Conservation (phyloP, 129 eudicot genomes). For the Artemisia annua region DNA sequence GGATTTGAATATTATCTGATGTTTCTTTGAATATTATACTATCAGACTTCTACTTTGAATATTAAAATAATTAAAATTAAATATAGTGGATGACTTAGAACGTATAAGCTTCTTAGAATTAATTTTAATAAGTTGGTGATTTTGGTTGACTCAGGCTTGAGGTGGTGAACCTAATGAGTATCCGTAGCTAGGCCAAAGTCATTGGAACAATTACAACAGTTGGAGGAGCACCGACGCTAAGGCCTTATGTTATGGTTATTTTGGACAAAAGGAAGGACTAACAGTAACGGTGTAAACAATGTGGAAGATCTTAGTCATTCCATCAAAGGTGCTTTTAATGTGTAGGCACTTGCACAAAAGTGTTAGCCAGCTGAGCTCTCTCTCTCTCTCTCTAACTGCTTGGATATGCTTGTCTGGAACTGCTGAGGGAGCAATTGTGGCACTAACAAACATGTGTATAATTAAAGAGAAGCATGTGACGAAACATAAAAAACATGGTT, state of each 20-base stretch:
- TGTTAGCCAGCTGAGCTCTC: not conserved
- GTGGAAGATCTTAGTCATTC: conserved; percentile 57
- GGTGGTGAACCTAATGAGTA: conserved; percentile 17
- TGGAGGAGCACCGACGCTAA: conserved; percentile 88
- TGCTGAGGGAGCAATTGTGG: too few species aligned
- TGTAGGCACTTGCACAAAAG: conserved; percentile 73
- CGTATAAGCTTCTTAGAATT: not conserved
- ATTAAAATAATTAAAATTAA: too few species aligned
- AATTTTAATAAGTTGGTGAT: conserved; percentile 6
- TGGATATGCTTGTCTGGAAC: too few species aligned
- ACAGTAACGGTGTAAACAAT: conserved; percentile 32
- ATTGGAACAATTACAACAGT: conserved; percentile 26
- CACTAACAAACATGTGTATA: too few species aligned
- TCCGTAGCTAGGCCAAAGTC: conserved; percentile 17
- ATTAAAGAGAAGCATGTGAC: too few species aligned
- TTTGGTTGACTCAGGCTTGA: conserved; percentile 55
- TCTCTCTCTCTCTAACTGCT: too few species aligned
- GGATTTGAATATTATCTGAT: too few species aligned
- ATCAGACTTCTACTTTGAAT: too few species aligned
- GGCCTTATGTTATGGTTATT: conserved; percentile 64
- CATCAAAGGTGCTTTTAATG: conserved; percentile 55
- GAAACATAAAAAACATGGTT: too few species aligned
- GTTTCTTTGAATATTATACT: too few species aligned
- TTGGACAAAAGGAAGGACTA: conserved; percentile 38
- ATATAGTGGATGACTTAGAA: too few species aligned